These are phyloP conservation scores for Clathrospora elynae DNA, from an alignment of 2,329 filamentous ascomycete genomes.

Conservation along the genomic window DNA sequence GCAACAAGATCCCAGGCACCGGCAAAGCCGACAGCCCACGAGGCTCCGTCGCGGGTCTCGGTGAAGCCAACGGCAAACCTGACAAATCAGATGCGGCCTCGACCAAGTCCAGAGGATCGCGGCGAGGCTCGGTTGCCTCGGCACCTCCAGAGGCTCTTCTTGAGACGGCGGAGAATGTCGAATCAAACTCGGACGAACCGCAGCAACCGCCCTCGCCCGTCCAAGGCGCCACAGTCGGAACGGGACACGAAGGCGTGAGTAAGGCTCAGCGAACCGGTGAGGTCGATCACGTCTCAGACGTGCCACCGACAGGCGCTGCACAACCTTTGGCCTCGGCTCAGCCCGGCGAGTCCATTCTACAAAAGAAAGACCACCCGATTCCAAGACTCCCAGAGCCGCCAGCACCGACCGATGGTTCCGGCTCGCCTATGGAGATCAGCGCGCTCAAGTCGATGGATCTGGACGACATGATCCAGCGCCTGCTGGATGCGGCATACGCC, in stretches of 20 bases:
- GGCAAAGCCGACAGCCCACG: slow-evolving; percentile 80
- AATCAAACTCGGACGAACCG: slow-evolving; percentile 38
- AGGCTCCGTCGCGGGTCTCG: slow-evolving; percentile 67
- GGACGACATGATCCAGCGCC: slow-evolving; percentile 94
- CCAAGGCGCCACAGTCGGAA: slow-evolving; percentile 73
- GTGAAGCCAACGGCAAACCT: slow-evolving; percentile 55
- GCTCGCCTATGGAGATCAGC: slow-evolving; percentile 76
- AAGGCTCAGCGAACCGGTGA: slow-evolving; percentile 86
- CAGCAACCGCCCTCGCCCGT: slow-evolving; percentile 81
- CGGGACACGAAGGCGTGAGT: slow-evolving; percentile 76
- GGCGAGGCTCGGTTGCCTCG: slow-evolving; percentile 45
- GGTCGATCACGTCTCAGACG: slow-evolving; percentile 92
- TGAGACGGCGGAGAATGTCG: slow-evolving; percentile 42
- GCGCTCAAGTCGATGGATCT: slow-evolving; percentile 92
- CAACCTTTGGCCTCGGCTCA: slow-evolving; percentile 64
- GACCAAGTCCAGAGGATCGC: slow-evolving; percentile 63
- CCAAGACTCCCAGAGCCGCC: slow-evolving; percentile 63
- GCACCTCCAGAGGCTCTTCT: slow-evolving; percentile 50
- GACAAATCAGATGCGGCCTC: slow-evolving; percentile 77
- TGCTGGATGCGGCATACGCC: slow-evolving; percentile 92
- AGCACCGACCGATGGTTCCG: slow-evolving; percentile 55
- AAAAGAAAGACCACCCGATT: slow-evolving; percentile 75
- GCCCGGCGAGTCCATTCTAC: slow-evolving; percentile 86
- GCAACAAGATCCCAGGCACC: slow-evolving; percentile 83
- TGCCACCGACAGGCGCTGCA: slow-evolving; percentile 71